Percentiles rank a stretch among this genome's conserved stretches.
These are phyloP conservation scores for Cystofilobasidium bisporidii DNA, from an alignment of 768 basidiomycete species.

Conservation along the genomic window DNA sequence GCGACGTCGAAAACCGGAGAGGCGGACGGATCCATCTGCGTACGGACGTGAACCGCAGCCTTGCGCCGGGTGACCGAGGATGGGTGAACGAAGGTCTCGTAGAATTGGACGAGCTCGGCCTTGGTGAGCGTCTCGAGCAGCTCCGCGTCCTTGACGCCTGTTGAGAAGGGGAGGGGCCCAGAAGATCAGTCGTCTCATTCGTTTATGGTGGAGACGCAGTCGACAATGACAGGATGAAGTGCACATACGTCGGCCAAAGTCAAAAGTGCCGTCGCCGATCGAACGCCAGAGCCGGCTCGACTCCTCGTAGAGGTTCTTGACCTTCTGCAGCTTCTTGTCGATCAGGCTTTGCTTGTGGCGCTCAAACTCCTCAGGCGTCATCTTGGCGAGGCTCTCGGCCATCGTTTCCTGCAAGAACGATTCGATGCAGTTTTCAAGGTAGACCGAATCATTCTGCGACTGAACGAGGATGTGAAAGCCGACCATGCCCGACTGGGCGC, in stretches of 20 bases:
- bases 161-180: not conserved
- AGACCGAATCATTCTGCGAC: conserved; percentile 67
- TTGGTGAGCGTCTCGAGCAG: conserved; percentile 58
- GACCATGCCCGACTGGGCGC: conserved; percentile 54
- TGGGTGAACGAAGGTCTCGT: conserved; percentile 60
- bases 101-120: conserved; percentile 62
- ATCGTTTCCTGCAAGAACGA: conserved; percentile 70
- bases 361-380: conserved; percentile 62
- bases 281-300: conserved; percentile 53
- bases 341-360: conserved; percentile 69
- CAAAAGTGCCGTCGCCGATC: conserved; percentile 68
- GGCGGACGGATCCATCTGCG: conserved; percentile 51
- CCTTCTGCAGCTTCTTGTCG: conserved; percentile 70
- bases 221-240: not conserved
- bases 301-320: conserved; percentile 84
- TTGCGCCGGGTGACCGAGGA: conserved; percentile 63
- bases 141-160: conserved; percentile 65
- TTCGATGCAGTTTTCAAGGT: conserved; percentile 80
- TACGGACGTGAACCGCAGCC: conserved; percentile 69
- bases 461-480: conserved; percentile 80
- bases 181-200: too few species aligned
- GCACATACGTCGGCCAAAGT: conserved; percentile 71
- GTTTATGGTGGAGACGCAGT: not conserved
- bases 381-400: conserved; percentile 43
- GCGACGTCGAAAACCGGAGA: conserved; percentile 49